phyloP scores from a whole-genome alignment of 2,329 filamentous ascomycete species.

The Talaromyces sp. region DNA sequence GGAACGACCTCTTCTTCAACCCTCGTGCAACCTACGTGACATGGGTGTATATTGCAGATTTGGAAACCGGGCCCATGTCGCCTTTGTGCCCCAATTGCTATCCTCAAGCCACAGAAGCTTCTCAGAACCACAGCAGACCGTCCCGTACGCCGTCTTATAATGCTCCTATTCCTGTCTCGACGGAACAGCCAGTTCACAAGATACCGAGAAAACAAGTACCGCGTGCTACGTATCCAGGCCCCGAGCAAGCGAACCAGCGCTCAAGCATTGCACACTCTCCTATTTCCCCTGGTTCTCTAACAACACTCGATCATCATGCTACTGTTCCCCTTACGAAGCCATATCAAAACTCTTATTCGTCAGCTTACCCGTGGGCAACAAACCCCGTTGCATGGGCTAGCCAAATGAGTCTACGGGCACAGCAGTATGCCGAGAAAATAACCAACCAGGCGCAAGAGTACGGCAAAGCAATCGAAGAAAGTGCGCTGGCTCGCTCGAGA shows the following conservation, averaged over 20 bases:
- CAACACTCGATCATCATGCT: neutral
- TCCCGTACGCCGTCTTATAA: constrained; percentile 8
- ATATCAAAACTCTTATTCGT: neutral
- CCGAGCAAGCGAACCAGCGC: neutral
- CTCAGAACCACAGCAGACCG: constrained; percentile 14
- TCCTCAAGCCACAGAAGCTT: constrained; percentile 30
- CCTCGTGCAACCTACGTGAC: constrained; percentile 28
- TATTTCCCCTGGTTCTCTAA: neutral
- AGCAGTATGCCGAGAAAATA: constrained; percentile 34
- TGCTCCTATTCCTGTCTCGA: constrained; percentile 9
- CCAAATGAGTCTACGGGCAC: constrained; percentile 29
- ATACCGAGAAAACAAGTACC: constrained; percentile 13
- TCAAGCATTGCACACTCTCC: neutral
- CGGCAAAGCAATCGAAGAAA: constrained; percentile 33
- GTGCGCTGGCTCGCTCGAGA: constrained; percentile 29
- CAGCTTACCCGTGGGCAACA: neutral
- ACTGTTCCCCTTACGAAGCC: neutral
- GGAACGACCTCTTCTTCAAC: constrained; percentile 39
- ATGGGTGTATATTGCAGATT: constrained; percentile 29
- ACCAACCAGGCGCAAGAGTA: constrained; percentile 30
- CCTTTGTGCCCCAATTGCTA: constrained; percentile 36
- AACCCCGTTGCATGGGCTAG: constrained; percentile 29
- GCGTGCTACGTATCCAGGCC: neutral
- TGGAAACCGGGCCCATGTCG: constrained; percentile 26
- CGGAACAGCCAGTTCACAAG: constrained; percentile 3